phyloP scores from a whole-genome alignment of 805 yeast genomes.

The Starmerella bombicola region DNA sequence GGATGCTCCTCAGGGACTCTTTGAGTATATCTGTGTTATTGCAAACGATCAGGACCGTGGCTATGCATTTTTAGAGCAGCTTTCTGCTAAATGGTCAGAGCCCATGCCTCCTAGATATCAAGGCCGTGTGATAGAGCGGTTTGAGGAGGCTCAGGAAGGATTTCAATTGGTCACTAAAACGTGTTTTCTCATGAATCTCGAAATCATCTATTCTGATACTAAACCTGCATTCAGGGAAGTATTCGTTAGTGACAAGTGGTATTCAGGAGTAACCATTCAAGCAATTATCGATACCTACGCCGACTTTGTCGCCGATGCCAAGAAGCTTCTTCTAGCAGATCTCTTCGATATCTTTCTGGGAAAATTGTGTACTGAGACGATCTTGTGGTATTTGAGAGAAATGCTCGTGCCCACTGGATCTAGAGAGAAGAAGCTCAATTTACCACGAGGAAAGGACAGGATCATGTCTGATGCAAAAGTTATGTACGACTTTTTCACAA shows the following conservation, averaged over 20 bases:
- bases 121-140: slow-evolving; percentile 43
- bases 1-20: slow-evolving; percentile 53
- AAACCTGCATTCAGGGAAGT: slow-evolving; percentile 46
- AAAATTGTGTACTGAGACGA: slow-evolving; percentile 40
- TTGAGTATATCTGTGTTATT: slow-evolving; percentile 69
- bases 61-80: slow-evolving; percentile 57
- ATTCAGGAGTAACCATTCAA: slow-evolving; percentile 44
- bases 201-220: slow-evolving; percentile 61
- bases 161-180: slow-evolving; percentile 62
- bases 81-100: slow-evolving; percentile 51
- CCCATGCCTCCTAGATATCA: slow-evolving; percentile 53
- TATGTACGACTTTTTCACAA: slow-evolving; percentile 42
- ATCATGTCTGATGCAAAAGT: slow-evolving; percentile 50
- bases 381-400: slow-evolving; percentile 39
- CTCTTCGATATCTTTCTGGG: slow-evolving; percentile 44
- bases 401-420: slow-evolving; percentile 34
- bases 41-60: slow-evolving; percentile 74
- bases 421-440: slow-evolving; percentile 26
- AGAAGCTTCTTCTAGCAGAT: slow-evolving; percentile 40
- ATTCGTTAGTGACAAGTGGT: slow-evolving; percentile 56
- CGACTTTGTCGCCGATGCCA: slow-evolving; percentile 60
- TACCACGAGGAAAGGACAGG: slow-evolving; percentile 34
- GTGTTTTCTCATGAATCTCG: slow-evolving; percentile 43
- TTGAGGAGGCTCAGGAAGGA: slow-evolving; percentile 62
- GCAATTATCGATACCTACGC: slow-evolving; percentile 58